A percentile compares a stretch with the other conserved stretches of the same genome.
These are phyloP conservation scores for Trichoderma koningii DNA, from an alignment of 2,329 filamentous ascomycete genomes.

Conservation along the genomic window DNA sequence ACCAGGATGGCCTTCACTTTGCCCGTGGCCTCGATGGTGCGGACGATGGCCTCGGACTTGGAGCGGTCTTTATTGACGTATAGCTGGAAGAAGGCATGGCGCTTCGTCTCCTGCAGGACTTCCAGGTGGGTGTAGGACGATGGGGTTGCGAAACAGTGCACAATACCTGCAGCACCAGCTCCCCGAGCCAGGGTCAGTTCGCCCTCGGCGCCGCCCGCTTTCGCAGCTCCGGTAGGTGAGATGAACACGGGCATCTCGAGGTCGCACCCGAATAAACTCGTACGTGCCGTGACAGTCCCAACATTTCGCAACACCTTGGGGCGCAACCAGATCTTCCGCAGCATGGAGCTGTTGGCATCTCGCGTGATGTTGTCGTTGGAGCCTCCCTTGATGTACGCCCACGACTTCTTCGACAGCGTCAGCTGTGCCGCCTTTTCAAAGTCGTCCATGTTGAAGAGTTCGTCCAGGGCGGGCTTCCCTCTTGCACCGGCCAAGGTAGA, in stretches of 20 bases:
- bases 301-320: conserved; percentile 8
- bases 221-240: conserved; percentile 16
- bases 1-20: conserved; percentile 19
- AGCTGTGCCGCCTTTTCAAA: conserved; percentile 21
- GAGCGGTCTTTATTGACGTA: conserved; percentile 14
- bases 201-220: conserved; percentile 15
- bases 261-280: conserved; percentile 16
- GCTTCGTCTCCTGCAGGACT: conserved; percentile 11
- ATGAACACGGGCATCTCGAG: conserved; percentile 22
- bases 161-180: background rate
- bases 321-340: conserved; percentile 18
- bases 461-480: conserved; percentile 2
- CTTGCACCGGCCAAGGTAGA: too few species aligned
- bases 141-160: conserved; percentile 21
- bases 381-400: conserved; percentile 15
- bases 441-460: conserved; percentile 17
- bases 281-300: conserved; percentile 4
- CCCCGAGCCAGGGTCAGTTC: conserved; percentile 20
- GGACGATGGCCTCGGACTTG: conserved; percentile 15
- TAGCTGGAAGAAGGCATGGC: conserved; percentile 13
- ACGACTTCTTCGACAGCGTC: conserved; percentile 9
- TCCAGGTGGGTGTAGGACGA: conserved; percentile 7
- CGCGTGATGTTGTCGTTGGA: conserved; percentile 19
- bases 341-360: conserved; percentile 22
- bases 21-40: conserved; percentile 15